Evolutionary conservation across 75 land plant species (phyloP).

Genomic region (Pinus taeda): DNA sequence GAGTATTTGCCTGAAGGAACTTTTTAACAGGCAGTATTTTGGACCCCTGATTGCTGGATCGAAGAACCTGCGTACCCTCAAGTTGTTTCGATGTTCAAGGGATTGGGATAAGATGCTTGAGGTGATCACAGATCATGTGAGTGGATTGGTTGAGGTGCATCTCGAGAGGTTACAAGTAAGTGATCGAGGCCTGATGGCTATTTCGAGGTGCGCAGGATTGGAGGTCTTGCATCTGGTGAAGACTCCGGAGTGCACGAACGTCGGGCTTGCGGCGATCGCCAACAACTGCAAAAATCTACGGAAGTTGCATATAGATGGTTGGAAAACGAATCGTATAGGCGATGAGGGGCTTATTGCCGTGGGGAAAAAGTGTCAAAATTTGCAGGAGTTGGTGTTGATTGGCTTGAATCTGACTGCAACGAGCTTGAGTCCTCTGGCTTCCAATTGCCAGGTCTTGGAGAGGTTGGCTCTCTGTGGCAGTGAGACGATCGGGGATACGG

Average conservation of each 20-base stretch:
- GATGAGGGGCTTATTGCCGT: constrained; percentile 38
- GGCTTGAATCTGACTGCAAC: constrained; percentile 25
- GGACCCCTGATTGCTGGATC: constrained; percentile 40
- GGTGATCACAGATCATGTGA: constrained; percentile 18
- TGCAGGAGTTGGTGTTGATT: constrained; percentile 45
- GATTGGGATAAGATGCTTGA: constrained; percentile 35
- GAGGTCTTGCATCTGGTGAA: constrained; percentile 40
- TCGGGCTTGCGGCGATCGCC: no score
- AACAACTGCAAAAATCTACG: constrained; percentile 25
- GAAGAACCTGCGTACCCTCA: constrained; percentile 28
- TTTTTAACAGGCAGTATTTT: constrained; percentile 23
- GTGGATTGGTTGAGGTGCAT: constrained; percentile 33
- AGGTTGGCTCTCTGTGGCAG: constrained; percentile 43
- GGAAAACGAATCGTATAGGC: constrained; percentile 24
- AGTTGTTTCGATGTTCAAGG: constrained; percentile 19
- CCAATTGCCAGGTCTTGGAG: constrained; percentile 35
- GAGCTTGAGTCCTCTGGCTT: constrained; percentile 30
- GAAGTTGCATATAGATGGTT: constrained; percentile 34
- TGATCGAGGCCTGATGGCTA: constrained; percentile 26
- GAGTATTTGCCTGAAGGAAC: constrained; percentile 35
- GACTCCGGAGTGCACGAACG: constrained; percentile 40
- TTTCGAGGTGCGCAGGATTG: constrained; percentile 28
- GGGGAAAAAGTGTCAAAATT: constrained; percentile 27
- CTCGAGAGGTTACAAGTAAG: constrained; percentile 23
- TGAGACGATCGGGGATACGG: constrained; percentile 35